Conservation (phyloP, 1,284 basidiomycete species). For the Cryptococcus jaspeensis region DNA sequence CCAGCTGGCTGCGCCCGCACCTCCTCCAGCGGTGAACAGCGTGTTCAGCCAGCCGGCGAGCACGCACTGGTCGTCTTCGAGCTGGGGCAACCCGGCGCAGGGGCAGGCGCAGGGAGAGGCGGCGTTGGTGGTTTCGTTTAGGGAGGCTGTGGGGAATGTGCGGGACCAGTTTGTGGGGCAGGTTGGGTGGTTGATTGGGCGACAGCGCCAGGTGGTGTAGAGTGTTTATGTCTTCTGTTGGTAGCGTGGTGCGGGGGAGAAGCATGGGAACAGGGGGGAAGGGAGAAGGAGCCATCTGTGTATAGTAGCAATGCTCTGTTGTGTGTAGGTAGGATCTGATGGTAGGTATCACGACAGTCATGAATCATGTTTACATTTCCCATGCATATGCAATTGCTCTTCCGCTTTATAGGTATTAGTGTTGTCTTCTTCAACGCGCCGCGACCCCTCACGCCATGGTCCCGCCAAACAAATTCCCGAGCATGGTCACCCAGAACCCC, state of each 20-base stretch:
- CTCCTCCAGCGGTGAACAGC: not conserved
- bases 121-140: conserved; percentile 30
- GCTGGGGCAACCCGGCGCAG: not conserved
- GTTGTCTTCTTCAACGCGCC: not conserved
- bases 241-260: not conserved
- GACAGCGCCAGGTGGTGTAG: not conserved
- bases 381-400: not conserved
- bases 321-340: conserved; percentile 2
- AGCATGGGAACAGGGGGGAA: too few relatives aligned
- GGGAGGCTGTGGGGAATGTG: conserved; percentile 30
- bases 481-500: conserved; percentile 81
- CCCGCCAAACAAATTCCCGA: conserved; percentile 62
- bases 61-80: not conserved
- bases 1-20: conserved; percentile 7
- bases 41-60: conserved; percentile 1
- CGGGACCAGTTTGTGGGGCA: conserved; percentile 31
- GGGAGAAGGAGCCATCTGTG: not conserved
- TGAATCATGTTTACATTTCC: not conserved
- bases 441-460: conserved; percentile 53
- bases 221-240: not conserved
- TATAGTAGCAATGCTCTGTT: not conserved
- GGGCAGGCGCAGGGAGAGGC: conserved; percentile 1
- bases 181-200: conserved; percentile 44
- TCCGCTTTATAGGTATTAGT: not conserved
- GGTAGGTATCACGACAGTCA: not conserved